Evolutionary conservation across 2,329 filamentous ascomycete genomes (phyloP), one percentile per base, ranked within the genome.

Genomic region (Cucurbitaria berberidis): DNA sequence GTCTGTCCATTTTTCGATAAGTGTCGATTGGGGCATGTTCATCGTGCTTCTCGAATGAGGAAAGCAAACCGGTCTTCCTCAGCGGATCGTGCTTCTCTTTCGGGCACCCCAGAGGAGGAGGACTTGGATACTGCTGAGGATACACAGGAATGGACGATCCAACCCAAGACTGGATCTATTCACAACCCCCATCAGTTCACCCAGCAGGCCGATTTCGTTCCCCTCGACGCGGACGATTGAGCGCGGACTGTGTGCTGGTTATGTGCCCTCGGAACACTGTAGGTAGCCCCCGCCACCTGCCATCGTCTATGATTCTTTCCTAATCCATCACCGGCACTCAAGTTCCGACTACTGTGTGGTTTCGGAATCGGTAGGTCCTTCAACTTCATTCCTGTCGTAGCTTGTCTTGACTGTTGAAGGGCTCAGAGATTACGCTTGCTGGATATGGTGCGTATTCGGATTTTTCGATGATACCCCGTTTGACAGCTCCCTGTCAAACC

Each of bases 21-120:
- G 62, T 98, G 93, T 81, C 89, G 89, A 73, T 84, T 96, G 48
- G 89, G 87, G 54, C 95, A 99, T 78, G 86, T 93, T 73, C 90
- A 95, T 27, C 65, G 67, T 39, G 70, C 69, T 11, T 62, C 62
- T 45, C 61, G 67, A 13, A 66, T 70, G 62, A 66, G 66, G 32
- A 61, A 64, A 39, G 34, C 57, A 26, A 48, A 40, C 13, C 59
- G 54, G 39, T 56, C 43, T 26, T 54, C 62, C 16, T 60, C 64
- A 11, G 51, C 60, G 35, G 51, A 29, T 9, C 38, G 42, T n/a
- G n/a, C n/a, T 8, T 49, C 58, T 42, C 44, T 35, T 6, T 49
- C 53, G 21, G 46, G 53, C 11, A 45, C 38, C 11, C 45, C 62
- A 8, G 47, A 53, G 16, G 56, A 53, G 16, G 56, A 63, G 29